A percentile compares a stretch with the other conserved stretches of the same genome.
Evolutionary conservation across 2,329 filamentous ascomycete species (phyloP).

Genomic region (Ophiostoma perfectum): DNA sequence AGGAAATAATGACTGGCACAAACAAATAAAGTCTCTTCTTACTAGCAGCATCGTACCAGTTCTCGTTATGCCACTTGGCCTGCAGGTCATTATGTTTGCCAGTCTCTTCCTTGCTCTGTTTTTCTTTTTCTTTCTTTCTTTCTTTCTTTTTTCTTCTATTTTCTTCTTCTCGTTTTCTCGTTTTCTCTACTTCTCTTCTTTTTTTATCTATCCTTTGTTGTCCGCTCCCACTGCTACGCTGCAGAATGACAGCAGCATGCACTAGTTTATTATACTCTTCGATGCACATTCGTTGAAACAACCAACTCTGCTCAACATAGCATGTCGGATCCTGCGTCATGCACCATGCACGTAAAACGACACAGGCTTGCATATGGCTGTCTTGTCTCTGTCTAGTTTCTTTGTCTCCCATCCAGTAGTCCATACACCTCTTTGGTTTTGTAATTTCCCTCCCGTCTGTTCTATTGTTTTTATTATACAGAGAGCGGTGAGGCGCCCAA

Average conservation of each 20-base stretch:
- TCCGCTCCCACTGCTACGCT: not conserved
- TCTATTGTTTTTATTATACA: too few relatives aligned
- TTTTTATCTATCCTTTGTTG: not conserved
- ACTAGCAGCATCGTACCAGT: not conserved
- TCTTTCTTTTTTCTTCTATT: not conserved
- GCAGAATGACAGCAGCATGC: not conserved
- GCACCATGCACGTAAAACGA: constrained; percentile 15
- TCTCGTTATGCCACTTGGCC: constrained; percentile 8
- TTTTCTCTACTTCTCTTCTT: not conserved
- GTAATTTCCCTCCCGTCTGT: too few relatives aligned
- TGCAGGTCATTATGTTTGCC: not conserved
- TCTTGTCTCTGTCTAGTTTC: not conserved
- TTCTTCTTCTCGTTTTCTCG: constrained; percentile 7
- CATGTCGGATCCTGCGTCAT: constrained; percentile 10
- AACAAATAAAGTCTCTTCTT: not conserved
- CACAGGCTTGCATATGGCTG: not conserved
- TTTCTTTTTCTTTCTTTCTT: not conserved
- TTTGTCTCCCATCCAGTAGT: not conserved
- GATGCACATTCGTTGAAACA: not conserved
- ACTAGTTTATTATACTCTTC: not conserved
- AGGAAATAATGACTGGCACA: not conserved
- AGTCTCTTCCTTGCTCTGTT: not conserved
- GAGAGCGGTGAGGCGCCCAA: constrained; percentile 9
- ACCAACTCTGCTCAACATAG: not conserved
- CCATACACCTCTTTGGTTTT: too few relatives aligned